Evolutionary conservation across 2,329 filamentous ascomycete genomes (phyloP).

Genomic region (Penicillium crustosum): DNA sequence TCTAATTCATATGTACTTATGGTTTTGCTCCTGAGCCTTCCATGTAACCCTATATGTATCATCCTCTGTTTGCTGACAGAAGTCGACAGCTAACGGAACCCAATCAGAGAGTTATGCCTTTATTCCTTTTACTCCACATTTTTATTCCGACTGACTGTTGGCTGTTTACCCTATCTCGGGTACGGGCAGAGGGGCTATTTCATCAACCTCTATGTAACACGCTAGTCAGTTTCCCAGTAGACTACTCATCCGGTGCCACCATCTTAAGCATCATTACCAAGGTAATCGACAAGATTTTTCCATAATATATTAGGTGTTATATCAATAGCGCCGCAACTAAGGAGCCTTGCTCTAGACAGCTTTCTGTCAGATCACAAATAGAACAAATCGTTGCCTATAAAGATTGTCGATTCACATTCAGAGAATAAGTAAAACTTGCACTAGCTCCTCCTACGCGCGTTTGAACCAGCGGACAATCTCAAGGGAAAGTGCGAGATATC

Average conservation of each 20-base stretch:
- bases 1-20: background rate
- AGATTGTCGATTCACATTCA: too few species aligned
- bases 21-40: background rate
- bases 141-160: background rate
- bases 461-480: background rate
- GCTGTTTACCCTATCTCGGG: background rate
- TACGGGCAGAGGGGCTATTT: background rate
- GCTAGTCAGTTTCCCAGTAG: background rate
- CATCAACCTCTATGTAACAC: background rate
- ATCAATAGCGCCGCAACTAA: too few species aligned
- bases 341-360: too few species aligned
- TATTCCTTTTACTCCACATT: background rate
- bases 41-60: background rate
- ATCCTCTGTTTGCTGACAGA: background rate
- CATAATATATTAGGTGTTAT: too few species aligned
- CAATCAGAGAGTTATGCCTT: too few species aligned
- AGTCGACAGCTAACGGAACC: background rate
- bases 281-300: background rate
- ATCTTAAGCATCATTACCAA: background rate
- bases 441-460: background rate
- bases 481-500: too few species aligned
- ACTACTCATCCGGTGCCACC: too few species aligned
- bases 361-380: too few species aligned
- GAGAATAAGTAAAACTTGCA: too few species aligned
- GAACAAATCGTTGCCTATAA: too few species aligned